Conservation (phyloP, 768 basidiomycete species). For the Agrocybe pediades region DNA sequence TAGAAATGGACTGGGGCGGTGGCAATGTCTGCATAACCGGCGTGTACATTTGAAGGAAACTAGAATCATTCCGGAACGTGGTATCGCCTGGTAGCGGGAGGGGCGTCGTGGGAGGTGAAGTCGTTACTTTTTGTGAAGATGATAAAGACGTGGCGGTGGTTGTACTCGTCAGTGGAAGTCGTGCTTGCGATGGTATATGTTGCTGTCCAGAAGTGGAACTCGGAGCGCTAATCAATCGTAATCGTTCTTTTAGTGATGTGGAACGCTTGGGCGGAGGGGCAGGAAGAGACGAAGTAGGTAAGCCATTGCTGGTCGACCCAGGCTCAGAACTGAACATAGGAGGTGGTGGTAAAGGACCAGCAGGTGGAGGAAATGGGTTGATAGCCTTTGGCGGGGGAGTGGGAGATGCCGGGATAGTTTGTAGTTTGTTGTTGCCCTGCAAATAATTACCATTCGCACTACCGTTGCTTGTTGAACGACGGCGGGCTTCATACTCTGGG, state of each 20-base stretch:
- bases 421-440: slow-evolving; percentile 28
- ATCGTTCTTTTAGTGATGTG: slow-evolving; percentile 58
- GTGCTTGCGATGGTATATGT: slow-evolving; percentile 19
- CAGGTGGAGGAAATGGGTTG: slow-evolving; percentile 45
- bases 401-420: slow-evolving; percentile 49
- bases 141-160: slow-evolving; percentile 12
- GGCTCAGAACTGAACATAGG: slow-evolving; percentile 19
- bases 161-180: slow-evolving; percentile 23
- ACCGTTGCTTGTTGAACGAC: slow-evolving; percentile 39
- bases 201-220: slow-evolving; percentile 32
- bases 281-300: slow-evolving; percentile 18
- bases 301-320: not conserved
- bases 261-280: slow-evolving; percentile 29
- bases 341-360: slow-evolving; percentile 44
- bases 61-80: slow-evolving; percentile 50
- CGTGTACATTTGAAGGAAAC: slow-evolving; percentile 59
- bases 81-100: slow-evolving; percentile 58
- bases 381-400: slow-evolving; percentile 31
- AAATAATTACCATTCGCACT: slow-evolving; percentile 20
- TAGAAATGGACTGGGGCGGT: slow-evolving; percentile 27
- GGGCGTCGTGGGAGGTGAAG: slow-evolving; percentile 34
- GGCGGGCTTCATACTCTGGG: slow-evolving; percentile 29
- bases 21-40: slow-evolving; percentile 43
- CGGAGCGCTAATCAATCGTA: slow-evolving; percentile 72
- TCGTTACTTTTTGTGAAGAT: not conserved